Evolutionary conservation across 176 grass and related monocot species (phyloP), one percentile per base, ranked within the genome.

Genomic region (Pontederia crassipes): DNA sequence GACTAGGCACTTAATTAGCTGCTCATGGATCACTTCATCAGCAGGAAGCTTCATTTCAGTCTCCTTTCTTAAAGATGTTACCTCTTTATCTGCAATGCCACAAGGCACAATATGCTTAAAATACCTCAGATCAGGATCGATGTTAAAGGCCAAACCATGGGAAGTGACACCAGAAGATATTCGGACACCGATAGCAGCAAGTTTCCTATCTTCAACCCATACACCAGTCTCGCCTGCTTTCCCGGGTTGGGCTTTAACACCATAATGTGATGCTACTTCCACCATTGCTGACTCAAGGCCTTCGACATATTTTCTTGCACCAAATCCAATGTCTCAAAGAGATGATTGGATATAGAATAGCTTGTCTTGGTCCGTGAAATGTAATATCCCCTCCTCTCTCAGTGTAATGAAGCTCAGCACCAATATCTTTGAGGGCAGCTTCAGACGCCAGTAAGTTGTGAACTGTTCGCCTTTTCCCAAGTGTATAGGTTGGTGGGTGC

Each of bases 131-230:
- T 92, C 81, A 12, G 82, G 81, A 75, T 98, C 76, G 8, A 98
- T 86, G 51, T 88, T 92, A 60, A 98, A 92, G 0, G 87, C 84
- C 10, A 98, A 49, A 11, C 93, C 87, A 74, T 98, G 93, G 54
- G 69, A 88, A 17, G 93, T 98, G 32, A 86, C 72, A 24, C 84
- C 74, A 26, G 80, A 85, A 9, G 87, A 92, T 76, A 98, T 92
- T 62, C 87, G 87, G 67, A 98, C 84, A 74, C 93, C 93, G 71
- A 98, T 92, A 55, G 87, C 87, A 40, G 84, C 93, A 62, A 92
- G 85, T 82, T 98, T 98, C 71, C 93, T 72, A 57, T 98, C 84
- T 49, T 71, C 81, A 64, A 88, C 87, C 87, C 87, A 92, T 54
- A 98, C 84, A 45, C 84, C 93, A 48, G 93, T 97, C 63, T 95